These are phyloP conservation scores for Pseudocercospora fijiensis DNA, from an alignment of 2,329 filamentous ascomycete species.

Conservation along the genomic window DNA sequence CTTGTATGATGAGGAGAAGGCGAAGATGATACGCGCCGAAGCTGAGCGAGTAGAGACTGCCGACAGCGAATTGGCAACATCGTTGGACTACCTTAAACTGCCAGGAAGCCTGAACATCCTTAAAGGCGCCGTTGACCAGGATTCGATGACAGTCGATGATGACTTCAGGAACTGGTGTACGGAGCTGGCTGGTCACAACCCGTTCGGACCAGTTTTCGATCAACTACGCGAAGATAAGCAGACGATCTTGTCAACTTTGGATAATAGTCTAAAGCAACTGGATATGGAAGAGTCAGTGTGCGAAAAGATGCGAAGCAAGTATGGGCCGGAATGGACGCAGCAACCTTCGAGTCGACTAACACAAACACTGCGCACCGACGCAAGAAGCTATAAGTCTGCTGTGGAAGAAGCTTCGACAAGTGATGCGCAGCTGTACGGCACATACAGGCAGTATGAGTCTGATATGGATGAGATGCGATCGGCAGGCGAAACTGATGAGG, in stretches of 20 bases:
- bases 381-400: conserved; percentile 82
- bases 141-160: conserved; percentile 76
- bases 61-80: conserved; percentile 93
- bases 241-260: conserved; percentile 68
- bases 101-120: conserved; percentile 78
- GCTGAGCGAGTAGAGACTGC: conserved; percentile 89
- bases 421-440: conserved; percentile 78
- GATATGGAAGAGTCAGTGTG: conserved; percentile 98
- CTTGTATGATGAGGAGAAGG: conserved; percentile 97
- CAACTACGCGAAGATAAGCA: conserved; percentile 74
- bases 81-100: conserved; percentile 87
- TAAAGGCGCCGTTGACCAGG: conserved; percentile 89
- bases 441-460: conserved; percentile 78
- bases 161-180: conserved; percentile 94
- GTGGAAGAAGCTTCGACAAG: conserved; percentile 85
- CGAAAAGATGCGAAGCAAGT: conserved; percentile 99
- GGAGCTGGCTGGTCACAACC: conserved; percentile 81
- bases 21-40: conserved; percentile 89
- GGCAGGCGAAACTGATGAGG: conserved; percentile 81
- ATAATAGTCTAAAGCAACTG: conserved; percentile 79
- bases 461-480: conserved; percentile 95
- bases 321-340: conserved; percentile 93
- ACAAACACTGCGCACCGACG: conserved; percentile 79
- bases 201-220: conserved; percentile 76
- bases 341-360: conserved; percentile 91